Conservation (phyloP, 1,284 basidiomycete genomes). For the Ceratobasidium sp. region DNA sequence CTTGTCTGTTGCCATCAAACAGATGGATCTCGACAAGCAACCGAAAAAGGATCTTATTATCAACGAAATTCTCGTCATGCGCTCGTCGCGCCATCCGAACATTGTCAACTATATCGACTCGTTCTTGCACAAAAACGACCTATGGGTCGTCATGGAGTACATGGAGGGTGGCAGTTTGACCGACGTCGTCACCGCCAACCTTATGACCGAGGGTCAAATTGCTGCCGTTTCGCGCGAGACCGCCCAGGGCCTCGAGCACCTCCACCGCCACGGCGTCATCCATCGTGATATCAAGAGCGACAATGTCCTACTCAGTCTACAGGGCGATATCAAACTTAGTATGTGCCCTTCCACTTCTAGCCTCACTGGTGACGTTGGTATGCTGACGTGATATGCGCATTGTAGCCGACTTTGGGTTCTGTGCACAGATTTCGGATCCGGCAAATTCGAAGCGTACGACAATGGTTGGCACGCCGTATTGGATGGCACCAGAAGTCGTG, state of each 20-base stretch:
- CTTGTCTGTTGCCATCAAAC: conserved; percentile 97
- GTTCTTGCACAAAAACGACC: conserved; percentile 96
- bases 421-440: conserved; percentile 94
- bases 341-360: conserved; percentile 51
- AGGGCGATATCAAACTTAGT: conserved; percentile 73
- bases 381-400: conserved; percentile 15
- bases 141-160: conserved; percentile 99
- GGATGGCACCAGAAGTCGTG: conserved; percentile 99
- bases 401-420: conserved; percentile 98
- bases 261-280: conserved; percentile 71
- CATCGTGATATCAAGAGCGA: conserved; percentile 75
- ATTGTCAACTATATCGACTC: conserved; percentile 99
- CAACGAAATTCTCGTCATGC: conserved; percentile 86
- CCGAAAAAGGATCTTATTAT: conserved; percentile 99
- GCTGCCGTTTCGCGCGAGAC: conserved; percentile 68
- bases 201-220: conserved; percentile 87
- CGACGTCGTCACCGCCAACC: conserved; percentile 96
- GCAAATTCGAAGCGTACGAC: conserved; percentile 94
- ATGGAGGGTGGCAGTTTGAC: conserved; percentile 90
- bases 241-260: conserved; percentile 66
- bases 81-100: conserved; percentile 93
- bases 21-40: conserved; percentile 99
- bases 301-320: conserved; percentile 67
- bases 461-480: conserved; percentile 99
- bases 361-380: neutral